Evolutionary conservation across 306 rosid genomes (phyloP).

Genomic region (Cucurbita pepo): DNA sequence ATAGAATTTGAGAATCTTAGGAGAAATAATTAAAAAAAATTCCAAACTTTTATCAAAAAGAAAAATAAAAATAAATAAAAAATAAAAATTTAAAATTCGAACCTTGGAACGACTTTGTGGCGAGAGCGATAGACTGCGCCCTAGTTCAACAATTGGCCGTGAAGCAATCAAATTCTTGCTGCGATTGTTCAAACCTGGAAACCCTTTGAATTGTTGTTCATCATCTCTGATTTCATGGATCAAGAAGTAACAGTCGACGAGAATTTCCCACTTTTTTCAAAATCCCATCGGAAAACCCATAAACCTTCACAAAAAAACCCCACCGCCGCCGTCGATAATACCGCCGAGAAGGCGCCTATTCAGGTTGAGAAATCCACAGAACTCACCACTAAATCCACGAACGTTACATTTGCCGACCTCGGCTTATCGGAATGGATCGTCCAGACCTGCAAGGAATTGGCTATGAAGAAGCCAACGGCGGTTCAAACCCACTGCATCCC

Average conservation of each 20-base stretch:
- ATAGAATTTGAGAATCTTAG: too few relatives aligned
- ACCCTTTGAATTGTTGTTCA: neutral
- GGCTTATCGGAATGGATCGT: slow-evolving; percentile 64
- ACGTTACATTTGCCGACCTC: slow-evolving; percentile 27
- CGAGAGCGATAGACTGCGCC: neutral
- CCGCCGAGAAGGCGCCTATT: neutral
- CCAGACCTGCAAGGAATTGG: slow-evolving; percentile 51
- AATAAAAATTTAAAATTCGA: too few relatives aligned
- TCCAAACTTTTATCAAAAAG: too few relatives aligned
- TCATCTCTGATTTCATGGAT: slow-evolving; percentile 14
- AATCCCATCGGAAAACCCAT: slow-evolving; percentile 9
- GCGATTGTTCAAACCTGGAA: neutral
- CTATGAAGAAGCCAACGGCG: slow-evolving; percentile 44
- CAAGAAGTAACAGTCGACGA: slow-evolving; percentile 11
- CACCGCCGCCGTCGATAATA: neutral
- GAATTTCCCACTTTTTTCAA: slow-evolving; percentile 41
- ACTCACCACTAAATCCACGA: neutral
- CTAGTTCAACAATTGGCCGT: neutral
- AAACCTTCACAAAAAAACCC: slow-evolving; percentile 4
- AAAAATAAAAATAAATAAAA: too few relatives aligned
- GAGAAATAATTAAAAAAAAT: too few relatives aligned
- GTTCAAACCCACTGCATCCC: slow-evolving; percentile 67
- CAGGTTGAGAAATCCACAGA: slow-evolving; percentile 10
- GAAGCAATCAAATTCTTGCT: neutral
- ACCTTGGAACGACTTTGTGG: too few relatives aligned